Base-by-base conservation (phyloP, 2,329 filamentous ascomycete genomes). In the Fusarium sp. region DNA sequence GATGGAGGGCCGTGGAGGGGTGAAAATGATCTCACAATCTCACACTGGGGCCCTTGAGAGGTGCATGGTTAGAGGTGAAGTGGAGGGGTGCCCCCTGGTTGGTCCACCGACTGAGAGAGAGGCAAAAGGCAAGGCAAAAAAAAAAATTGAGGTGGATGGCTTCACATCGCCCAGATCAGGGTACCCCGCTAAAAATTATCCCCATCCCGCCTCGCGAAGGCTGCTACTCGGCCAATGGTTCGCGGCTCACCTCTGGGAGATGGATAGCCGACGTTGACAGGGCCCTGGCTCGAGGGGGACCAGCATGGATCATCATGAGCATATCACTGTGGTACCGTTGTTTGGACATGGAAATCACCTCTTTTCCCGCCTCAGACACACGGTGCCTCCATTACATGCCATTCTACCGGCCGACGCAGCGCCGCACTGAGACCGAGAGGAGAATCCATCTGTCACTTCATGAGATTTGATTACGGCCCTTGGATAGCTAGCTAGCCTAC, bases 21-120 rank as follows among this genome's bases (percentile, higher is more conserved):
- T 53, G 64, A 73, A 73, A 75, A 74, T 75, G 72, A 75, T 74
- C 66, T 72, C 69, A 68, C 68, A 66, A 59, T 63, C 64, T 65
- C 73, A 60, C 55, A 33, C 53, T 61, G 49, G 62, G 55, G 60
- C 66, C 22, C 44, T 53, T 64, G 36, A 56, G 61, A 53, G 44
- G 44, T 49, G 44, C 61, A 66, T 59, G 42, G 57, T 66, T 67
- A 46, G 27, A 31, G 12, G 27, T 31, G 27, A 35, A 14, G 29
- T 55, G 61, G 70, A 70, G 69, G 70, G 71, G 70, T 70, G 14
- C 46, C 46, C 60, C 40, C 62, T 64, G 62, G 49, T 55, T 64
- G 62, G 49, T 55, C 49, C 49, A 55, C 49, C 49, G 29, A 35
- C n/a, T 33, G 49, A 55, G 40, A 44, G 49, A 53, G 49, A 33